These are phyloP conservation scores for Candida ulmi DNA, from an alignment of 805 yeast genomes.

Conservation along the genomic window DNA sequence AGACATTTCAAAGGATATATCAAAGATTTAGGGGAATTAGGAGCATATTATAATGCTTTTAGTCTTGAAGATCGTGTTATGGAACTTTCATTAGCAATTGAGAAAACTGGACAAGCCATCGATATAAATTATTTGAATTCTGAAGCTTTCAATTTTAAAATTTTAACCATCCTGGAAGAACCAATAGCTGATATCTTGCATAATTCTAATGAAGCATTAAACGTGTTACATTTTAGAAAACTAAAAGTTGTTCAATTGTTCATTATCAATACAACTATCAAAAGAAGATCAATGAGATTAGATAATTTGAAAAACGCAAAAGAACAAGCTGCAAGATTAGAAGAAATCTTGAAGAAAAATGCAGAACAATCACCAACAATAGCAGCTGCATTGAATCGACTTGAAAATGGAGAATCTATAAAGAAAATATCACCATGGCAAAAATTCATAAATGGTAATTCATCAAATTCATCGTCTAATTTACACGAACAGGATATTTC, in stretches of 20 bases:
- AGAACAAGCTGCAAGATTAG: conserved; percentile 23
- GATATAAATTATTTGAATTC: conserved; percentile 62
- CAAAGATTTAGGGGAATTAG: conserved; percentile 68
- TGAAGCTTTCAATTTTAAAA: conserved; percentile 33
- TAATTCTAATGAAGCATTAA: conserved; percentile 27
- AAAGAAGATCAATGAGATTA: conserved; percentile 27
- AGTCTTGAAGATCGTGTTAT: conserved; percentile 38
- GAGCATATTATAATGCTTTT: conserved; percentile 61
- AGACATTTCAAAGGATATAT: conserved; percentile 48
- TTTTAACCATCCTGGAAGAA: conserved; percentile 32
- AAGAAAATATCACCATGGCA: conserved; percentile 19
- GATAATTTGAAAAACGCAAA: conserved; percentile 28
- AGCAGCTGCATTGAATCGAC: conserved; percentile 24
- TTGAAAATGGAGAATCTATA: conserved; percentile 22
- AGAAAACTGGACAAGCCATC: conserved; percentile 79
- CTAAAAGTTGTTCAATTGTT: conserved; percentile 48
- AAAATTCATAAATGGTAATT: conserved; percentile 16
- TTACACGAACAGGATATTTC: conserved; percentile 11
- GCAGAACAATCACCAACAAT: conserved; percentile 31
- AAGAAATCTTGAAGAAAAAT: conserved; percentile 29
- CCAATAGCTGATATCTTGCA: conserved; percentile 31
- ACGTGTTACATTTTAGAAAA: conserved; percentile 54
- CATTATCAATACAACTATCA: conserved; percentile 35
- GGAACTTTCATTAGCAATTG: conserved; percentile 53
- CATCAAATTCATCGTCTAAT: background rate